Evolutionary conservation across 345 rosid species (phyloP), one percentile per base, ranked within the genome.

Genomic region (Isatis tinctoria): DNA sequence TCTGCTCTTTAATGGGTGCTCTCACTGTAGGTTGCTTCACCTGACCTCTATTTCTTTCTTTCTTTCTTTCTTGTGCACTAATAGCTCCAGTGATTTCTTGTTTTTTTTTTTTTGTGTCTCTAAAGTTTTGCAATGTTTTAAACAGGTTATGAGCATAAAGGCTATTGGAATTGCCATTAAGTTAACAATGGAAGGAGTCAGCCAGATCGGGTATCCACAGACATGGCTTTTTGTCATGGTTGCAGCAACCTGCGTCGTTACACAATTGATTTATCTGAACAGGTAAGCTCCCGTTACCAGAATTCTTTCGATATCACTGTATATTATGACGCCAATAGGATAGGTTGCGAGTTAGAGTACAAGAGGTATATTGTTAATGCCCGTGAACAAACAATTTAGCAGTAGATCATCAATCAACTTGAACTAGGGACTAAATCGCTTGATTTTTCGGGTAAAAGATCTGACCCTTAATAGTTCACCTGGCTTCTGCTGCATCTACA

Each of bases 121-220:
- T 59, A 13, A 58, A 20, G 32, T 43, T n/a, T 40, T 69, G 43
- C n/a, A 11, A 20, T 75, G 48, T 10, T 67, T 58, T 3, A 80
- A 28, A 72, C 86, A 94, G 97, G 97, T 94, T 74, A 91, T 94
- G 97, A 91, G 98, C 81, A 97, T 94, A 47, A 94, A 94, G 83
- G 98, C 98, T 12, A 88, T 91, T 70, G 98, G 98, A 62, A 94
- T 91, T 69, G 91, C 95, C 2, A 75, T 94, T 44, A 94, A 92
- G 78, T 75, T 94, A 80, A 90, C 98, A 20, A 82, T 94, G 80
- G 98, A 91, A 78, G 98, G 98, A 78, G 88, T 84, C 51, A 91
- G 88, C 75, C 97, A 94, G 77, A 67, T 94, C 58, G 53, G 86
- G 41, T 91, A 84, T 61, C 85, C 93, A 4, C 95, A 91, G 81